Evolutionary conservation across 495 filamentous ascomycete genomes (phyloP), one percentile per base, ranked within the genome.

Genomic region (Trichocladium antarcticum): DNA sequence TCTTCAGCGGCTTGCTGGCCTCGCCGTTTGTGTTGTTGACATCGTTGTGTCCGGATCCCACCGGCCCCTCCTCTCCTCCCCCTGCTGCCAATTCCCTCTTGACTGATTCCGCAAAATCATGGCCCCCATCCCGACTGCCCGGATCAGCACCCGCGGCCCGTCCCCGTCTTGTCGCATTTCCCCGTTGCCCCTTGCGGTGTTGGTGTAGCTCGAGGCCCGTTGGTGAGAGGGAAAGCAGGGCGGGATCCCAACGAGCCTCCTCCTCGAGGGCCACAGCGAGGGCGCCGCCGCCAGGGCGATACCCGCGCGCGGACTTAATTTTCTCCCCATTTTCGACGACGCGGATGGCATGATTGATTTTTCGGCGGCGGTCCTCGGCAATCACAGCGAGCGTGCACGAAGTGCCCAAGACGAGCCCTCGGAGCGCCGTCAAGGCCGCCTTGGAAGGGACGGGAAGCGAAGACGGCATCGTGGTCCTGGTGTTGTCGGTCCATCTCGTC

Each of bases 251-350:
- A 27, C 24, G 24, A n/a, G 49, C 37, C 24, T 57, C 59, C 42
- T 66, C 64, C 32, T 67, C 64, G 29, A 85, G 70, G 24, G 85
- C 69, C 20, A 85, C 60, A 4, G 74, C 67, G n/a, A 50, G 37
- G 5, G 53, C 47, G 16, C 42, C 57, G 31, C 61, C 61, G 15
- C 55, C 53, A 7, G 60, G 42, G 46, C 68, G 66, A 54, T 75
- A 76, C 27, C 58, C 52, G 38, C 54, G 66, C 16, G 67, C 64
- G 5, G 64, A 55, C 46, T 67, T 71, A 24, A 78, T 54, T 21
- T 58, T 68, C 47, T 71, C 51, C 5, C 68, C 71, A 58, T 77
- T 79, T 15, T 68, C 59, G 24, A 74, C 58, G 3, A 67, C 67
- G 6, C 64, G 61, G 35, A 65, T 47, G 8, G 71, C 65, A 37